Base-by-base conservation (phyloP, 75 land plant genomes). In the Cunninghamia lanceolata region DNA sequence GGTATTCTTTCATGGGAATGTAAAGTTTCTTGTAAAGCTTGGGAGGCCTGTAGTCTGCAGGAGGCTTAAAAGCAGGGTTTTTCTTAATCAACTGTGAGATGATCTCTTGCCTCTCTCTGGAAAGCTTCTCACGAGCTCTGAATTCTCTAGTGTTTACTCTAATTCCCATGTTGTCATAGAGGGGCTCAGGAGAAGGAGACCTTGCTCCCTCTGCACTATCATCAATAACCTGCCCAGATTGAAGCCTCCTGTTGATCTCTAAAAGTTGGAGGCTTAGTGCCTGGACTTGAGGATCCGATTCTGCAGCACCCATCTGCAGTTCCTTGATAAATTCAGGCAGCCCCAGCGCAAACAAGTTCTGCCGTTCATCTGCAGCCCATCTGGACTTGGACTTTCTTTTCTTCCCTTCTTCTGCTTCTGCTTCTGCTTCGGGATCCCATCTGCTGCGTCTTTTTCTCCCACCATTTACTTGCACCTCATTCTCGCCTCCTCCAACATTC, bases 101-200 rank as follows among this genome's bases (percentile, higher is more conserved):
- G 40, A 98, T 93, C 46, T 95, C 95, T 45, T 91, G 95, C 80
- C 99, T 89, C 87, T 98, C 99, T 52, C 89, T 92, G 16, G 89
- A 96, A 54, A 98, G 89, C 87, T 88, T 92, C 89, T 98, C 99
- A 7, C 97, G 85, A 8, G 97, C 99, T 11, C 99, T 87, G 79
- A 88, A 95, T 88, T 98, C 99, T 46, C 96, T 90, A 4, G 99
- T 95, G 82, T 96, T 98, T 63, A 96, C 93, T 83, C 97, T 90
- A 53, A 96, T 89, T 15, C 99, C 99, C 94, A 94, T 91, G 83
- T 98, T 96, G 82, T 98, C 99, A 87, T 98, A 98, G n/a, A 98
- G 83, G 2, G 99, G 99, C 83, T 96, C 99, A 0, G 99, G 99
- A 8, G 99, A 96, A 81, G 99, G 99, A 28, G 97, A 96, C 39